phyloP scores from a whole-genome alignment of 2,329 filamentous ascomycete species.

The Orbilia oligospora region DNA sequence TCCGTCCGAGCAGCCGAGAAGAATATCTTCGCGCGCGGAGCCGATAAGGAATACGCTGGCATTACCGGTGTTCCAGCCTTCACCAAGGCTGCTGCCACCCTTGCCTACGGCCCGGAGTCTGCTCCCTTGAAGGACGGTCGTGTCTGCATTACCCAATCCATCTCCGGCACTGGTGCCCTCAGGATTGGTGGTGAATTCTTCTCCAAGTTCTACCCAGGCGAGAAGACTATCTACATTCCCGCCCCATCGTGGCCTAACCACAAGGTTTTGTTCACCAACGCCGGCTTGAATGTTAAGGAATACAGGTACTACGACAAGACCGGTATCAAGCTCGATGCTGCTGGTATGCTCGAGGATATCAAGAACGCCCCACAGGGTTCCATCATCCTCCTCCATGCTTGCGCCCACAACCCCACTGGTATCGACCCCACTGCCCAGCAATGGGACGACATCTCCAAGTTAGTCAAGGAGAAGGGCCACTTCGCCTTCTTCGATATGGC shows the following conservation, averaged over 20 bases:
- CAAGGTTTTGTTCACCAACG: constrained; percentile 97
- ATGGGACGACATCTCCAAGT: constrained; percentile 87
- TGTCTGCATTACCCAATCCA: constrained; percentile 69
- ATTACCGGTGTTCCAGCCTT: constrained; percentile 90
- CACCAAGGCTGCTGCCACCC: constrained; percentile 88
- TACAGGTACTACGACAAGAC: constrained; percentile 95
- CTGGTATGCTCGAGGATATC: constrained; percentile 84
- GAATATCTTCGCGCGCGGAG: constrained; percentile 85
- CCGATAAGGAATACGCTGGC: constrained; percentile 98
- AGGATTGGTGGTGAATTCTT: constrained; percentile 96
- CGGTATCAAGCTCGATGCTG: constrained; percentile 92
- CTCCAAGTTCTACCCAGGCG: constrained; percentile 85
- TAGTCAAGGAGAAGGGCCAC: constrained; percentile 83
- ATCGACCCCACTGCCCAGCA: constrained; percentile 94
- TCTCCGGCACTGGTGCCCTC: constrained; percentile 95
- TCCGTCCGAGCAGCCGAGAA: constrained; percentile 84
- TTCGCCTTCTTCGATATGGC: constrained; percentile 99
- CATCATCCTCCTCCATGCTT: constrained; percentile 92
- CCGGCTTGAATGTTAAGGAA: constrained; percentile 80
- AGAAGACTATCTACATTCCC: constrained; percentile 87
- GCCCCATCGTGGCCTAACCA: constrained; percentile 99
- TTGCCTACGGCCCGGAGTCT: constrained; percentile 84
- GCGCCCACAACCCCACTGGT: constrained; percentile 97
- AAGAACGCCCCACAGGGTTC: constrained; percentile 80
- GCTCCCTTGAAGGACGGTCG: constrained; percentile 83